These are phyloP conservation scores for Aspergillus avenaceus DNA, from an alignment of 495 filamentous ascomycete species.

Conservation along the genomic window DNA sequence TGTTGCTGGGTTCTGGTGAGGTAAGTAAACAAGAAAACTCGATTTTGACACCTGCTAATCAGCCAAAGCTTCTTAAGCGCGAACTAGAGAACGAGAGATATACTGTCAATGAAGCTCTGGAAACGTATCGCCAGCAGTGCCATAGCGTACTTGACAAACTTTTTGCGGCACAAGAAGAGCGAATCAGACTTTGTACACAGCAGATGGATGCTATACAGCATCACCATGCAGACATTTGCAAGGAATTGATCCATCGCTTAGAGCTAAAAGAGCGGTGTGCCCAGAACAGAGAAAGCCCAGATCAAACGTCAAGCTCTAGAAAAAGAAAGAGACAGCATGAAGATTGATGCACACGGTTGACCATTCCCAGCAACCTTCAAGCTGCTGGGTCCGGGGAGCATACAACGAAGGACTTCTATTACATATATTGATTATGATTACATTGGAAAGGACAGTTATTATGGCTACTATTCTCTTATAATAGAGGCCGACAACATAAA, in stretches of 20 bases:
- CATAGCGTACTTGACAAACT: conserved; percentile 31
- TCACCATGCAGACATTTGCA: conserved; percentile 31
- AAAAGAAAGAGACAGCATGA: background rate
- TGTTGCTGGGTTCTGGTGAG: conserved; percentile 1
- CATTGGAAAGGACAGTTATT: no score
- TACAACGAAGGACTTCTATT: no score
- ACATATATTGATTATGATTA: no score
- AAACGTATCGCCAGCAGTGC: conserved; percentile 30
- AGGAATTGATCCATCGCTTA: conserved; percentile 27
- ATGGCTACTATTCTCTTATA: no score
- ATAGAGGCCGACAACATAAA: no score
- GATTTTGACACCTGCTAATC: background rate
- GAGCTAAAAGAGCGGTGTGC: conserved; percentile 25
- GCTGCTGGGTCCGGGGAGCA: no score
- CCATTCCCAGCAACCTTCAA: no score
- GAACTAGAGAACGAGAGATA: conserved; percentile 31
- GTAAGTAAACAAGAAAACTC: conserved; percentile 16
- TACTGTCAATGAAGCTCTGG: conserved; percentile 24
- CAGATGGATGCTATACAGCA: conserved; percentile 28
- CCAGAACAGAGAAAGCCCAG: conserved; percentile 1
- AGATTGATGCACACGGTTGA: no score
- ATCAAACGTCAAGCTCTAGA: background rate
- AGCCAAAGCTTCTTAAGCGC: conserved; percentile 20
- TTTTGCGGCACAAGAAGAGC: conserved; percentile 26
- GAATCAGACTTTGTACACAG: conserved; percentile 27